Evolutionary conservation across 805 yeast species (phyloP), one percentile per base, ranked within the genome.

Genomic region (Tetrapisispora taiwanensis): DNA sequence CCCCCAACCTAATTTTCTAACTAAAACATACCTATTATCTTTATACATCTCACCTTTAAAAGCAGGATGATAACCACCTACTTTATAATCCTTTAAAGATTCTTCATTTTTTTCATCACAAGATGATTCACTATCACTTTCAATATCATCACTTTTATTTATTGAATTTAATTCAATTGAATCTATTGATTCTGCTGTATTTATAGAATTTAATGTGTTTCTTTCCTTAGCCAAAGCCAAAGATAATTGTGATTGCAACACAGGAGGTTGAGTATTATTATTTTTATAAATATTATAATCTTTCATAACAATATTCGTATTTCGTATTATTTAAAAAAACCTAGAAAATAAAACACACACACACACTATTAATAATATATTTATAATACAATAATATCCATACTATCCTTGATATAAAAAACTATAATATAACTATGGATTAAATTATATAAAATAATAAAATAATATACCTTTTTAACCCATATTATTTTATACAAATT

Each of bases 1-100:
- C 30, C 99, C 99, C 99, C 99, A 92, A 0, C 99, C 99, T 4
- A 92, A 70, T 60, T 92, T 92, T 48, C 97, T 76, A 27, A 85
- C 89, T 40, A 92, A 65, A 1, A 80, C 72, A 61, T 92, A 92
- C 47, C 84, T 76, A 17, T 78, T 78, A 45, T 83, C 71, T 54
- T 86, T 84, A 63, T 82, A 90, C 19, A 66, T 65, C 60, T 94
- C 98, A 6, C 97, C 97, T 41, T 87, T 78, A 51, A 66, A 78
- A 12, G 94, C 92, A 0, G 98, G 96, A 59, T 92, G 98, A 62
- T 92, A 92, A 0, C 99, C 99, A 20, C 97, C 97, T 9, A 80
- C 78, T 46, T 78, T 78, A 63, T 92, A 92, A 65, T 92, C 98
- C 46, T 78, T 78, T 38, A 74, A 67, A 47, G 84, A 84, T 65